phyloP scores from a whole-genome alignment of 2,329 filamentous ascomycete species.

The Cladosporium sp. region DNA sequence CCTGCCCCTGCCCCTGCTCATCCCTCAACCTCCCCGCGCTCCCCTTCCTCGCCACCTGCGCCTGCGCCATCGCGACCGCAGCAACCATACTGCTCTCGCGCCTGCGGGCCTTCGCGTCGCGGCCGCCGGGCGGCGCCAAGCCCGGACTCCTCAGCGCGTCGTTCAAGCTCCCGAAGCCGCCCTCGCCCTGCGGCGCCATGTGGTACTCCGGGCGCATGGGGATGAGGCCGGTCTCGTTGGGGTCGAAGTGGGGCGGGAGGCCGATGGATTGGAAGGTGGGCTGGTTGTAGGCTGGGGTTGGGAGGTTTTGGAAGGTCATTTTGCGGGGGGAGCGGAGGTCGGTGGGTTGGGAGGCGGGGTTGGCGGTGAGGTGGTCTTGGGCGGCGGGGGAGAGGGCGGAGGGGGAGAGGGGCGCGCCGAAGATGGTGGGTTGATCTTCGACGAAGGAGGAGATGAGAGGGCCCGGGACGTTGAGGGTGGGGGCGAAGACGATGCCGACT shows the following conservation, averaged over 20 bases:
- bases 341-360: slow-evolving; percentile 30
- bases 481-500: slow-evolving; percentile 96
- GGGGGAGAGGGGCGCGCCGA: slow-evolving; percentile 61
- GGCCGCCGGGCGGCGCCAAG: slow-evolving; percentile 16
- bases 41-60: slow-evolving; percentile 28
- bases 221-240: slow-evolving; percentile 27
- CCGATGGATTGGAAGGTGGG: slow-evolving; percentile 32
- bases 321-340: slow-evolving; percentile 58
- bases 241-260: slow-evolving; percentile 13
- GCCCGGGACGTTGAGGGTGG: slow-evolving; percentile 91
- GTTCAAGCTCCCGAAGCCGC: slow-evolving; percentile 29
- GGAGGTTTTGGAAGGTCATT: slow-evolving; percentile 62
- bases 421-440: slow-evolving; percentile 82
- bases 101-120: slow-evolving; percentile 22
- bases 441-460: slow-evolving; percentile 91
- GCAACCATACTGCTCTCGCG: slow-evolving; percentile 27
- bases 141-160: slow-evolving; percentile 25
- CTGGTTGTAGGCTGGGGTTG: slow-evolving; percentile 57
- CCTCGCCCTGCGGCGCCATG: slow-evolving; percentile 29
- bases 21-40: slow-evolving; percentile 30
- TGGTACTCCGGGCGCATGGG: slow-evolving; percentile 28
- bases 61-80: slow-evolving; percentile 13
- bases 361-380: slow-evolving; percentile 6
- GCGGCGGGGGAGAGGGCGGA: slow-evolving; percentile 35
- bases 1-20: slow-evolving; percentile 15